Evolutionary conservation across 2,329 filamentous ascomycete species (phyloP).

Genomic region (Rhytidhysteron rufulum): DNA sequence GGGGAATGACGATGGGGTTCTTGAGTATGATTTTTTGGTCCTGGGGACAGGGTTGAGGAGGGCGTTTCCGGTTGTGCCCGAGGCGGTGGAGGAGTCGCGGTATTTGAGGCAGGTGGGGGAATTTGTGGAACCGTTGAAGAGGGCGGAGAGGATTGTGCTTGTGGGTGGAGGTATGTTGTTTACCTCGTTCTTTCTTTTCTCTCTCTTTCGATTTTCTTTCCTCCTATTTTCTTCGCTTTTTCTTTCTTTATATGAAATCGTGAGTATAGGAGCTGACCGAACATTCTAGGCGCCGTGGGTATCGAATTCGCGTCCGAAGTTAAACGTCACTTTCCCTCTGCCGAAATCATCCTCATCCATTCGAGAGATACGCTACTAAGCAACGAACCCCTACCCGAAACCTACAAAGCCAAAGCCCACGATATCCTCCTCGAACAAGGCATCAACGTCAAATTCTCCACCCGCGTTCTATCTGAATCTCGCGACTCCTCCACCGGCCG

Average conservation of each 20-base stretch:
- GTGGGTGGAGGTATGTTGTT: neutral
- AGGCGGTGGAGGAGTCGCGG: neutral
- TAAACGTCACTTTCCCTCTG: neutral
- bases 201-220: too few relatives aligned
- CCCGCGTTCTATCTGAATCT: neutral
- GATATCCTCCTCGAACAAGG: neutral
- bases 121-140: neutral
- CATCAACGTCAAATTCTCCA: neutral
- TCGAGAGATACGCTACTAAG: neutral
- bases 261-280: neutral
- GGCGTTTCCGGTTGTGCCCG: neutral
- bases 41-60: neutral
- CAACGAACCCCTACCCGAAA: neutral
- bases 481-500: neutral
- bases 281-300: neutral
- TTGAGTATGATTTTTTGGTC: neutral
- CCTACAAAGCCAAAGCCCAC: neutral
- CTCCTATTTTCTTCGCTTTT: too few relatives aligned
- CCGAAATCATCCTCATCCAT: neutral
- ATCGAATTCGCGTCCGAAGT: neutral
- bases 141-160: neutral
- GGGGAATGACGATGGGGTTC: neutral
- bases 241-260: too few relatives aligned
- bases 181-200: too few relatives aligned
- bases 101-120: neutral